Percentiles rank a stretch among this genome's conserved stretches.
Evolutionary conservation across 805 yeast species (phyloP).

Genomic region (Starmerella apicola): DNA sequence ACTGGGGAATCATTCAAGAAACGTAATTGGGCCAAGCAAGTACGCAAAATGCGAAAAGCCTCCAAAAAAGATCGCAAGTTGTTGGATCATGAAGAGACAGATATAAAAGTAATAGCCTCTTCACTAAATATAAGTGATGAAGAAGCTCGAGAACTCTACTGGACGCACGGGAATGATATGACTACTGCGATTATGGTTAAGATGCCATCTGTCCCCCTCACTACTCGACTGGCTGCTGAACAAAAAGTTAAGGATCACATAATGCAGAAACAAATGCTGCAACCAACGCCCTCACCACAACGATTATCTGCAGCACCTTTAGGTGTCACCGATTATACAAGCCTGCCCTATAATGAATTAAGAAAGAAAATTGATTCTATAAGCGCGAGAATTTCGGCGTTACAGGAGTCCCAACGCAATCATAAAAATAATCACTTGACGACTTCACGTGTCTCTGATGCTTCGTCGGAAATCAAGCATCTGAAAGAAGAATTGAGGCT

Average conservation of each 20-base stretch:
- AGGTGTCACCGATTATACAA: not conserved
- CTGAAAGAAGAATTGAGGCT: not conserved
- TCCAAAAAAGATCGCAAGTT: not conserved
- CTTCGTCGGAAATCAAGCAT: not conserved
- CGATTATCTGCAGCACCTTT: not conserved
- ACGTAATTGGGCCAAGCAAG: not conserved
- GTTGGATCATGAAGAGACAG: constrained; percentile 3
- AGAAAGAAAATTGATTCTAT: not conserved
- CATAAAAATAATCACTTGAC: not conserved
- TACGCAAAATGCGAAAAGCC: not conserved
- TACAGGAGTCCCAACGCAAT: not conserved
- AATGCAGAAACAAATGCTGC: not conserved
- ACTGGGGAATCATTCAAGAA: not conserved
- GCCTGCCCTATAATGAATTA: constrained; percentile 3
- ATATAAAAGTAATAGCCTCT: constrained; percentile 1
- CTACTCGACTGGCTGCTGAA: not conserved
- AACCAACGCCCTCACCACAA: too few relatives aligned
- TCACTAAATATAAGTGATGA: not conserved
- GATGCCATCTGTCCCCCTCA: constrained; percentile 2
- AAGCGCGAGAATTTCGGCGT: not conserved
- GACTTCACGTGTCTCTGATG: not conserved
- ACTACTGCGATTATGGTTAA: constrained; percentile 5
- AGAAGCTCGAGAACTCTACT: constrained; percentile 11
- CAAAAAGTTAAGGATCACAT: not conserved
- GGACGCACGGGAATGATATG: constrained; percentile 5